phyloP scores from a whole-genome alignment of 1,284 basidiomycete genomes.

The Pterulicium gracile region DNA sequence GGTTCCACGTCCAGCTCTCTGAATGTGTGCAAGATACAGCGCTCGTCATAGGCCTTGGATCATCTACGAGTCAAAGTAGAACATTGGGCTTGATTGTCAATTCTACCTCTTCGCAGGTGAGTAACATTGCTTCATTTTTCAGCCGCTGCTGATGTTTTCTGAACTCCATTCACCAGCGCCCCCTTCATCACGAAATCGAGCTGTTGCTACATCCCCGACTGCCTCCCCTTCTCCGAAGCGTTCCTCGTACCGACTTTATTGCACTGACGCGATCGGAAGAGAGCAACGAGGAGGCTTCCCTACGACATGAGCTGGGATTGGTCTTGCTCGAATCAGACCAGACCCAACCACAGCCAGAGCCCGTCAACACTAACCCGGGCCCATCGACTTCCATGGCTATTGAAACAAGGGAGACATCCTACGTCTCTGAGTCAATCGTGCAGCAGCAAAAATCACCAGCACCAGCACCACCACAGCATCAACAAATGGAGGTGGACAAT shows the following conservation, averaged over 20 bases:
- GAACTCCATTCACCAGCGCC: slow-evolving; percentile 11
- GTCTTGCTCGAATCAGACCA: slow-evolving; percentile 9
- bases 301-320: slow-evolving; percentile 32
- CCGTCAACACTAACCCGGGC: too few species aligned
- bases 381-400: too few species aligned
- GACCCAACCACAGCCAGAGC: too few species aligned
- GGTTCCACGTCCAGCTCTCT: background rate
- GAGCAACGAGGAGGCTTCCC: slow-evolving; percentile 43
- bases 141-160: slow-evolving; percentile 5
- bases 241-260: slow-evolving; percentile 53
- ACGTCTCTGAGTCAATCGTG: too few species aligned
- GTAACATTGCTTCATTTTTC: slow-evolving; percentile 5
- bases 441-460: too few species aligned
- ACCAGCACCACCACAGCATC: too few species aligned
- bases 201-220: slow-evolving; percentile 66
- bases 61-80: background rate
- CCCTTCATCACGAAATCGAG: slow-evolving; percentile 35
- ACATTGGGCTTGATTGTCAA: background rate
- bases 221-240: slow-evolving; percentile 57
- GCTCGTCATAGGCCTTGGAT: background rate
- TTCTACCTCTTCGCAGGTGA: background rate
- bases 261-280: slow-evolving; percentile 53
- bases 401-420: too few species aligned
- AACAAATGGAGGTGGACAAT: too few species aligned
- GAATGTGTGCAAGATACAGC: background rate